Percentiles rank a stretch among this genome's conserved stretches.
Evolutionary conservation across 2,329 filamentous ascomycete species (phyloP).

Genomic region (Aspergillus quadricinctus): DNA sequence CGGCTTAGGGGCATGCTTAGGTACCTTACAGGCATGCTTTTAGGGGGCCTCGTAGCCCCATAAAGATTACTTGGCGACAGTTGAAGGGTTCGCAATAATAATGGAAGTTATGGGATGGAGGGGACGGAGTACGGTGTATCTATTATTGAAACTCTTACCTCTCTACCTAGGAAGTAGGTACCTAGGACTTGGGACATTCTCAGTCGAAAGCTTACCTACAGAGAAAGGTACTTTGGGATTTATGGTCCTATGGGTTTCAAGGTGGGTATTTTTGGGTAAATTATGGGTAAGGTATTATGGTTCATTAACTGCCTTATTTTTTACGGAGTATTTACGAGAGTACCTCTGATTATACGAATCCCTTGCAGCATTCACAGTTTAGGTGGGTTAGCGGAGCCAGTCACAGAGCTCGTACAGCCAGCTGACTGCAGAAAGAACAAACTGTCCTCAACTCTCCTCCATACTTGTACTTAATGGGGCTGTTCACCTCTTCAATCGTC

Average conservation of each 20-base stretch:
- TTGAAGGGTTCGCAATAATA: background rate
- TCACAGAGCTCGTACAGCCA: constrained; percentile 19
- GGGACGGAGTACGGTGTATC: too few species aligned
- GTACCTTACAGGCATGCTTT: too few species aligned
- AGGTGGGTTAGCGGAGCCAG: constrained; percentile 24
- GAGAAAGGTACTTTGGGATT: background rate
- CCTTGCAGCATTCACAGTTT: constrained; percentile 14
- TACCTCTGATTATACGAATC: constrained; percentile 6
- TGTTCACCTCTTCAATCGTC: constrained; percentile 3
- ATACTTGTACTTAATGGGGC: constrained; percentile 15
- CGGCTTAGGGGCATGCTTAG: too few species aligned
- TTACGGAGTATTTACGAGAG: background rate
- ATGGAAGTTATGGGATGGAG: background rate
- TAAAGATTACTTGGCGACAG: too few species aligned
- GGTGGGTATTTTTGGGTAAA: background rate
- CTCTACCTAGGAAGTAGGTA: too few species aligned
- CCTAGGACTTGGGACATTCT: background rate
- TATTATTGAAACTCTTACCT: too few species aligned
- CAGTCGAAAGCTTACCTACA: background rate
- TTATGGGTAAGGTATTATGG: background rate
- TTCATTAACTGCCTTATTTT: background rate
- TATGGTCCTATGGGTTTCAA: background rate
- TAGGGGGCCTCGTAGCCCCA: too few species aligned
- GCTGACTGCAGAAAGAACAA: constrained; percentile 37
- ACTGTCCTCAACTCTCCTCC: constrained; percentile 35